Evolutionary conservation across 441 rosid genomes (phyloP).

Genomic region (Gossypium aridum): DNA sequence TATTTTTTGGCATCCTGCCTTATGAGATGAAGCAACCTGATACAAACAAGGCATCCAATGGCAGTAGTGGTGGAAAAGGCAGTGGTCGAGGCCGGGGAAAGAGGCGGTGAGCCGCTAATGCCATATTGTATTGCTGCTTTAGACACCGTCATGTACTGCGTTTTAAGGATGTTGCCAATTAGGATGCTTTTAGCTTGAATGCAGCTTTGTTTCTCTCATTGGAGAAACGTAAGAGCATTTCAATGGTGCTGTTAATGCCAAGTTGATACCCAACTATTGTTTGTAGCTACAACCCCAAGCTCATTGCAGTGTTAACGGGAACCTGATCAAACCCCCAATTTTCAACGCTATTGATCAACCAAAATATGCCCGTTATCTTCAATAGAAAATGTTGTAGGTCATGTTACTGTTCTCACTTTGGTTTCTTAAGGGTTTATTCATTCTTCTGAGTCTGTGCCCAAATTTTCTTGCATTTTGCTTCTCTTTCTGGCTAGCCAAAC

Average conservation of each 20-base stretch:
- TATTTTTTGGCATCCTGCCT: too few relatives aligned
- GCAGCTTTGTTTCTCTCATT: constrained; percentile 40
- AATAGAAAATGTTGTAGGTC: constrained; percentile 57
- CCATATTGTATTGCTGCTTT: too few relatives aligned
- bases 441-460: neutral
- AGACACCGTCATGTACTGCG: too few relatives aligned
- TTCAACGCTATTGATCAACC: constrained; percentile 7
- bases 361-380: constrained; percentile 46
- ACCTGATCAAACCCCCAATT: constrained; percentile 14
- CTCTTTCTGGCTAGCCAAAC: neutral
- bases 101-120: too few relatives aligned
- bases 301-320: constrained; percentile 20
- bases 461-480: neutral
- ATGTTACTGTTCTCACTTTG: constrained; percentile 33
- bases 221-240: constrained; percentile 21
- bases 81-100: too few relatives aligned
- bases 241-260: constrained; percentile 28
- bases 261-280: constrained; percentile 26
- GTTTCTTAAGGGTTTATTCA: neutral
- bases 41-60: too few relatives aligned
- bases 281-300: constrained; percentile 41
- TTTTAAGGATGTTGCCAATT: too few relatives aligned
- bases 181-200: constrained; percentile 28
- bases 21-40: too few relatives aligned
- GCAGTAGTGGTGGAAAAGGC: too few relatives aligned